phyloP scores from a whole-genome alignment of 2,329 filamentous ascomycete species.

The Dactylellina parvicollis region DNA sequence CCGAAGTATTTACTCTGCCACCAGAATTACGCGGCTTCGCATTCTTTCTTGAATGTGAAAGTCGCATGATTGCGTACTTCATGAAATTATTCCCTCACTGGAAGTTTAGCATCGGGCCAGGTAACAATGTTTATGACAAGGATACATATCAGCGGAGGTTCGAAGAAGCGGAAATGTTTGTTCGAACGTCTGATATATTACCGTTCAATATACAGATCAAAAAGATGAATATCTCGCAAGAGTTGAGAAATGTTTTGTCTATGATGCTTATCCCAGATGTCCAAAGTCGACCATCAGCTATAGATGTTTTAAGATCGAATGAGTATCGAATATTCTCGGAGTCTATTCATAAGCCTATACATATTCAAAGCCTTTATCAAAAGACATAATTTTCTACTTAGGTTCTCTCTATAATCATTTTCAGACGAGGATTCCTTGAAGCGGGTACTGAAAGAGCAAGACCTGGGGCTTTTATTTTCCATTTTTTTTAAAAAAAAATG shows the following conservation, averaged over 20 bases:
- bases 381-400: conserved; percentile 3
- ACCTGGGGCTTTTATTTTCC: conserved; percentile 2
- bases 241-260: conserved; percentile 16
- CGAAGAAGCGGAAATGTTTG: conserved; percentile 15
- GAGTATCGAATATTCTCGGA: conserved; percentile 27
- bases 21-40: conserved; percentile 11
- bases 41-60: conserved; percentile 6
- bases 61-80: conserved; percentile 25
- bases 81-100: conserved; percentile 30
- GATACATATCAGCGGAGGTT: background rate
- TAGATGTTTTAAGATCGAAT: conserved; percentile 25
- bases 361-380: conserved; percentile 20
- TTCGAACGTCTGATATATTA: conserved; percentile 19
- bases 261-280: conserved; percentile 26
- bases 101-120: conserved; percentile 25
- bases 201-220: conserved; percentile 19
- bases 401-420: conserved; percentile 9
- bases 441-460: conserved; percentile 12
- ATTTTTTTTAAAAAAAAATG: background rate
- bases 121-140: conserved; percentile 15
- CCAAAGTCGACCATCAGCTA: conserved; percentile 25
- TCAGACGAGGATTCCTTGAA: conserved; percentile 14
- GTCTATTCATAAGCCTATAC: conserved; percentile 19
- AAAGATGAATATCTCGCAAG: conserved; percentile 25
- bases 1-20: conserved; percentile 24